A percentile compares a stretch with the other conserved stretches of the same genome.
These are phyloP conservation scores for Zasmidium cellare DNA, from an alignment of 2,329 filamentous ascomycete genomes.

Conservation along the genomic window DNA sequence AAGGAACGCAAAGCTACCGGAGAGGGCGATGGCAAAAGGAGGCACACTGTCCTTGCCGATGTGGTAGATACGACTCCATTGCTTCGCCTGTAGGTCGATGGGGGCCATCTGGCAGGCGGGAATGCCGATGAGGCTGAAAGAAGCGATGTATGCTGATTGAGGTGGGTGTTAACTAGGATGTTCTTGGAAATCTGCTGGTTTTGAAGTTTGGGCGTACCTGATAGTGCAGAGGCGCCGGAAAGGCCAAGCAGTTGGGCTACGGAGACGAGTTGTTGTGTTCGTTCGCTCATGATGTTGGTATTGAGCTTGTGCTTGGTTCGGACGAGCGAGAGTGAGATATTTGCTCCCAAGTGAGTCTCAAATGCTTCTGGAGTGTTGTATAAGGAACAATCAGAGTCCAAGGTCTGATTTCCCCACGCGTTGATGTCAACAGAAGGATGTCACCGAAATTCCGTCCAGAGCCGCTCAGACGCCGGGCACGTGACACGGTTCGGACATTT, in stretches of 20 bases:
- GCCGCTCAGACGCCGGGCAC: too few relatives aligned
- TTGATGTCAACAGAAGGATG: too few relatives aligned
- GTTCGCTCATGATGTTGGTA: slow-evolving; percentile 9
- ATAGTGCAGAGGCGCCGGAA: slow-evolving; percentile 18
- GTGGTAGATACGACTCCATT: slow-evolving; percentile 27
- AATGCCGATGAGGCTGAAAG: slow-evolving; percentile 21
- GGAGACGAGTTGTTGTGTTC: slow-evolving; percentile 15
- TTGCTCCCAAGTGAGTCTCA: too few relatives aligned
- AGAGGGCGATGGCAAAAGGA: slow-evolving; percentile 20
- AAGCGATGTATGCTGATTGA: slow-evolving; percentile 18
- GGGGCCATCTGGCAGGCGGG: slow-evolving; percentile 23
- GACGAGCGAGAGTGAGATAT: background rate
- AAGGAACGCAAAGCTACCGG: slow-evolving; percentile 22
- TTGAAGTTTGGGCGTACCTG: slow-evolving; percentile 10
- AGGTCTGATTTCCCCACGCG: too few relatives aligned
- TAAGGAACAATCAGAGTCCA: too few relatives aligned
- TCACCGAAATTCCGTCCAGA: too few relatives aligned
- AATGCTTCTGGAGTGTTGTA: too few relatives aligned
- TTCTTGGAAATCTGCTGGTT: background rate
- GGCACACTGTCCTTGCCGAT: slow-evolving; percentile 23
- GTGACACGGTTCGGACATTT: too few relatives aligned
- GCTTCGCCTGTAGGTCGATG: slow-evolving; percentile 19
- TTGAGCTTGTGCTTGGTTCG: background rate
- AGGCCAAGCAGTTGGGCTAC: slow-evolving; percentile 18
- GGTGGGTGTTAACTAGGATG: background rate